These are phyloP conservation scores for Rosellinia necatrix DNA, from an alignment of 2,329 filamentous ascomycete genomes.

Conservation along the genomic window DNA sequence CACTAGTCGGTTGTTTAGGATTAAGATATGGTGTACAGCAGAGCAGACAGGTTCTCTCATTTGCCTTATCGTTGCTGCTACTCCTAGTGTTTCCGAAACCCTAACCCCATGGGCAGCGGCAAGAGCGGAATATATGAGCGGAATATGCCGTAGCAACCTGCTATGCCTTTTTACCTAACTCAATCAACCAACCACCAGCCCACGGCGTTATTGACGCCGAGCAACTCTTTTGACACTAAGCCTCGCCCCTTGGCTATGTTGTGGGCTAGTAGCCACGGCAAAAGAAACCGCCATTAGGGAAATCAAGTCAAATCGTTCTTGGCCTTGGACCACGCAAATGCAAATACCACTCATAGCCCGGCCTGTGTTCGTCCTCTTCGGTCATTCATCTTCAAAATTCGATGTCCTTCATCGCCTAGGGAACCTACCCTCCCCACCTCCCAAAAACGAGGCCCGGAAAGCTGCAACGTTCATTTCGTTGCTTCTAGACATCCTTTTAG, in stretches of 20 bases:
- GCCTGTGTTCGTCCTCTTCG: slow-evolving; percentile 6
- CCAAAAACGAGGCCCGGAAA: slow-evolving; percentile 29
- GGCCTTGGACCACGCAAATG: slow-evolving; percentile 25
- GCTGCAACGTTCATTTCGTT: slow-evolving; percentile 23
- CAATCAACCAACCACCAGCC: slow-evolving; percentile 12
- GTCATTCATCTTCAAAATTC: slow-evolving; percentile 9
- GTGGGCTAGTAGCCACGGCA: slow-evolving; percentile 10
- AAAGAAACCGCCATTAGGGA: slow-evolving; percentile 10
- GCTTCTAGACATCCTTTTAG: not conserved
- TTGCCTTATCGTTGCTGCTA: not conserved
- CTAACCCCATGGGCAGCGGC: slow-evolving; percentile 5
- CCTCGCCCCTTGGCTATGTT: slow-evolving; percentile 1
- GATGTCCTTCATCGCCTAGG: slow-evolving; percentile 1
- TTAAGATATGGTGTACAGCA: slow-evolving; percentile 33
- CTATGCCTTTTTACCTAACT: not conserved
- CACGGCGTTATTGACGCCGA: slow-evolving; percentile 8
- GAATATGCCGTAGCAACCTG: slow-evolving; percentile 2
- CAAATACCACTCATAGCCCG: slow-evolving; percentile 29
- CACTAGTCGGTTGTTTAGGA: slow-evolving; percentile 34
- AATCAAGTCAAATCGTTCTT: slow-evolving; percentile 29
- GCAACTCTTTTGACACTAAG: slow-evolving; percentile 1
- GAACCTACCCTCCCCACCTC: not conserved
- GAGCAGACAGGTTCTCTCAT: slow-evolving; percentile 1
- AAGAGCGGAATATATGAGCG: not conserved
- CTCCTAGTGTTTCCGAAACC: slow-evolving; percentile 3